Conservation (phyloP, 2,329 filamentous ascomycete species). For the Grosmannia serpens region DNA sequence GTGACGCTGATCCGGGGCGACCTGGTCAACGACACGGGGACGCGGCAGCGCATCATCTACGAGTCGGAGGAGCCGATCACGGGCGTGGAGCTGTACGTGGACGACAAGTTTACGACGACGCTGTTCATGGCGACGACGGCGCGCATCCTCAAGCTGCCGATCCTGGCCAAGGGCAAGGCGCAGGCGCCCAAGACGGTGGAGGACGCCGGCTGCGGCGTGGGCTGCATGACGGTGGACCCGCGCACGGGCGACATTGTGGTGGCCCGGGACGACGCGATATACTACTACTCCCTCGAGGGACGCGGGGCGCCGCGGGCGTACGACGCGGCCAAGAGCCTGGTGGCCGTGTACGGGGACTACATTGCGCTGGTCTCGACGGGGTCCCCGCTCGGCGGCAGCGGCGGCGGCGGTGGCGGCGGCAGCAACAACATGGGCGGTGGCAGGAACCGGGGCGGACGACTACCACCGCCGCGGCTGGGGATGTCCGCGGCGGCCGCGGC, state of each 20-base stretch:
- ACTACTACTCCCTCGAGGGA: constrained; percentile 79
- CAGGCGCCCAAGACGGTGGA: constrained; percentile 81
- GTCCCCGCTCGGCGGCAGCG: constrained; percentile 36
- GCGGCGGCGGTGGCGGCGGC: constrained; percentile 33
- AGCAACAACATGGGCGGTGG: constrained; percentile 32
- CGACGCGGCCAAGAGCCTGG: constrained; percentile 76
- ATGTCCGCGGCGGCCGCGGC: constrained; percentile 61
- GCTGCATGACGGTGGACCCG: constrained; percentile 84
- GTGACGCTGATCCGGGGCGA: constrained; percentile 92
- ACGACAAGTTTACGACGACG: constrained; percentile 56
- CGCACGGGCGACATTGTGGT: constrained; percentile 76
- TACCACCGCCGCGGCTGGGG: constrained; percentile 39
- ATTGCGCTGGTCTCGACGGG: constrained; percentile 76
- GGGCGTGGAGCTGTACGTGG: constrained; percentile 64
- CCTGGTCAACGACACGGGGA: constrained; percentile 86
- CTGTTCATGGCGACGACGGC: constrained; percentile 88
- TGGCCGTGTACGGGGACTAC: constrained; percentile 74
- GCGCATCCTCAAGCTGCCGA: constrained; percentile 73
- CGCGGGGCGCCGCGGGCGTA: constrained; percentile 82
- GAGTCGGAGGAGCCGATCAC: constrained; percentile 96
- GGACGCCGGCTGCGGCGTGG: constrained; percentile 80
- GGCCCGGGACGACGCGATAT: constrained; percentile 90
- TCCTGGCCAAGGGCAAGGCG: constrained; percentile 81
- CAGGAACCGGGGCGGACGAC: constrained; percentile 22
- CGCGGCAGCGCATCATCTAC: constrained; percentile 87